A percentile compares a stretch with the other conserved stretches of the same genome.
Evolutionary conservation across 2,329 filamentous ascomycete species (phyloP).

Genomic region (Alternaria sp.): DNA sequence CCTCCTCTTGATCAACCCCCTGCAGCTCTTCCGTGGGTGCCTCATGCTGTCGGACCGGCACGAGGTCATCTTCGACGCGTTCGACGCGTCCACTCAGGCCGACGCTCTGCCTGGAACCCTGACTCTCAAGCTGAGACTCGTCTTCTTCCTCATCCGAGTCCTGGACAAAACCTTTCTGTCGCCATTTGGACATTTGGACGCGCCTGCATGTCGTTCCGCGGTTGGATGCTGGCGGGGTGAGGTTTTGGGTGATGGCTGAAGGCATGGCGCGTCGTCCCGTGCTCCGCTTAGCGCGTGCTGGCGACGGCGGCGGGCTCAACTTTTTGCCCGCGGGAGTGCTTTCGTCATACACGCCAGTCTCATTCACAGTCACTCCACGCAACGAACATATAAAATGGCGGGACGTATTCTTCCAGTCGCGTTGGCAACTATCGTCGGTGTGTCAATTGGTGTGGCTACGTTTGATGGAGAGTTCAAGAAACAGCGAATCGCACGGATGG

Average conservation of each 20-base stretch:
- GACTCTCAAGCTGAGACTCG: conserved; percentile 37
- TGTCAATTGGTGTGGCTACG: conserved; percentile 43
- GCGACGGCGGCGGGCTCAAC: conserved; percentile 20
- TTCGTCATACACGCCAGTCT: conserved; percentile 23
- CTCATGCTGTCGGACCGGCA: not conserved
- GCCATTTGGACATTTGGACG: conserved; percentile 58
- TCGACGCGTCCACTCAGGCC: conserved; percentile 26
- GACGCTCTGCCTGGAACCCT: conserved; percentile 18
- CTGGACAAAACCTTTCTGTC: conserved; percentile 56
- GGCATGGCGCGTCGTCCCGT: conserved; percentile 32
- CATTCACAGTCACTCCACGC: not conserved
- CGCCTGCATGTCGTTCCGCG: conserved; percentile 43
- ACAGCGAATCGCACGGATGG: conserved; percentile 37
- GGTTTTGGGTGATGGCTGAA: conserved; percentile 14
- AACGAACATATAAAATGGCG: conserved; percentile 28
- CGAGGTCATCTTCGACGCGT: conserved; percentile 20
- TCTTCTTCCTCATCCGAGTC: conserved; percentile 60
- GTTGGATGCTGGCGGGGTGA: conserved; percentile 22
- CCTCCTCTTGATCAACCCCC: not conserved
- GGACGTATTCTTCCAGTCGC: conserved; percentile 44
- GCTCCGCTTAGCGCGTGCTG: conserved; percentile 28
- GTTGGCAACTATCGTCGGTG: conserved; percentile 38
- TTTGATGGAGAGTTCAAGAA: conserved; percentile 46
- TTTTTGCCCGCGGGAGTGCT: conserved; percentile 21
- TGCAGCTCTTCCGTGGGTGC: not conserved